A percentile compares a stretch with the other conserved stretches of the same genome.
Evolutionary conservation across 1,284 basidiomycete genomes (phyloP).

Genomic region (Cutaneotrichosporon curvatum): DNA sequence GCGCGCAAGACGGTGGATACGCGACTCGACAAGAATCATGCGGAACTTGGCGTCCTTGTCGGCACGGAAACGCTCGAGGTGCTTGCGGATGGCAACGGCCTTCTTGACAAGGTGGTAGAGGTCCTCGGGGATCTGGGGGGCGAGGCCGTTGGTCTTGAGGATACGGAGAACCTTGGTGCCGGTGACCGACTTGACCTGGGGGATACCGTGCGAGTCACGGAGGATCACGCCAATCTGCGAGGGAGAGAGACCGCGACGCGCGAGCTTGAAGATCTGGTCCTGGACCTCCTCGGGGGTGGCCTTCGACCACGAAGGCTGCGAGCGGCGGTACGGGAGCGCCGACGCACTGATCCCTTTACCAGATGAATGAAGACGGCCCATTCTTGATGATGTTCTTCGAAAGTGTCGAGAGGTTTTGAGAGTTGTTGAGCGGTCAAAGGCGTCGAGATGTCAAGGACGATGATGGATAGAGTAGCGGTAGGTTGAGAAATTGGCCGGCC

Average conservation of each 20-base stretch:
- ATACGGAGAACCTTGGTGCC: slow-evolving; percentile 99
- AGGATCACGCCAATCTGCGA: slow-evolving; percentile 98
- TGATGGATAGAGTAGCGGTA: no score
- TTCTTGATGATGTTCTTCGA: slow-evolving; percentile 7
- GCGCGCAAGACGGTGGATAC: slow-evolving; percentile 89
- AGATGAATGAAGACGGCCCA: slow-evolving; percentile 8
- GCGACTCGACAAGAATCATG: slow-evolving; percentile 95
- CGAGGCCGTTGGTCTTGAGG: slow-evolving; percentile 92
- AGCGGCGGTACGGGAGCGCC: slow-evolving; percentile 93
- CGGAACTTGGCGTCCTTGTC: slow-evolving; percentile 98
- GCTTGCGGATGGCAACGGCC: slow-evolving; percentile 97
- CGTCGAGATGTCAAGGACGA: no score
- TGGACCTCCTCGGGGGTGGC: slow-evolving; percentile 90
- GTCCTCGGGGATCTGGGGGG: slow-evolving; percentile 97
- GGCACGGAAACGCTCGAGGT: slow-evolving; percentile 96
- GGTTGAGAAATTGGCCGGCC: no score
- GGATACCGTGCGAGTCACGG: slow-evolving; percentile 95
- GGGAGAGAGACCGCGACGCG: slow-evolving; percentile 93
- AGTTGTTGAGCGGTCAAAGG: slow-evolving; percentile 6
- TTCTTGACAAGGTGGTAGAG: slow-evolving; percentile 99
- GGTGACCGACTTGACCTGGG: slow-evolving; percentile 91
- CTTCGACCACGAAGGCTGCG: slow-evolving; percentile 95
- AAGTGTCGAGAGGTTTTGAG: no score
- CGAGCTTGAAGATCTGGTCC: slow-evolving; percentile 95
- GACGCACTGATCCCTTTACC: slow-evolving; percentile 90